A percentile compares a stretch with the other conserved stretches of the same genome.
These are phyloP conservation scores for Rhizoctonia solani DNA, from an alignment of 1,284 basidiomycete genomes.

Conservation along the genomic window DNA sequence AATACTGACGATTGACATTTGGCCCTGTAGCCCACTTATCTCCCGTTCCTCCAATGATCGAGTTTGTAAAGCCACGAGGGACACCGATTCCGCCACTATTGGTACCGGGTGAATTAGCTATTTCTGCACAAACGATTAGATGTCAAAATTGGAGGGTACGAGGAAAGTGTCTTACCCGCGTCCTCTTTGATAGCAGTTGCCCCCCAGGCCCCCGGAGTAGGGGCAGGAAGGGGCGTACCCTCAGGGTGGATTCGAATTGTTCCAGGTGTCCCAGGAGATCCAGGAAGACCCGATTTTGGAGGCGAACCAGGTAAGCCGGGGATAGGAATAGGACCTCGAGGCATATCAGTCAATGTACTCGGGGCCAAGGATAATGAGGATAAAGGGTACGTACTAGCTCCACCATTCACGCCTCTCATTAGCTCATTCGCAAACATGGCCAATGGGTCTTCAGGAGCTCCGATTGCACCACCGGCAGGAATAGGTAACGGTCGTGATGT, in stretches of 20 bases:
- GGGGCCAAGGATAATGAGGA: no score
- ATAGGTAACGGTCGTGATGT: neutral
- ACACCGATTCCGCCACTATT: conserved; percentile 23
- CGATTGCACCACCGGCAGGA: neutral
- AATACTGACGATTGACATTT: neutral
- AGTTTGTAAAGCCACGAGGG: conserved; percentile 12
- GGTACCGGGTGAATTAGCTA: neutral
- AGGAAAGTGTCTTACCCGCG: no score
- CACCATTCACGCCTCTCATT: conserved; percentile 21
- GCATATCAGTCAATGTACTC: no score
- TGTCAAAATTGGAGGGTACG: no score
- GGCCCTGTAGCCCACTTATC: conserved; percentile 11
- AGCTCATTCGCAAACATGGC: conserved; percentile 17
- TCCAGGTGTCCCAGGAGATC: neutral
- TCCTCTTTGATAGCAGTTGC: conserved; percentile 5
- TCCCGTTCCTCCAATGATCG: conserved; percentile 15
- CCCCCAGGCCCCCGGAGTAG: neutral
- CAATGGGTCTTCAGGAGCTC: conserved; percentile 22
- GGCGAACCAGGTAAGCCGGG: no score
- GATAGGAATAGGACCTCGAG: neutral
- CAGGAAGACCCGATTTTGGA: neutral
- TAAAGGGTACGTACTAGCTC: neutral
- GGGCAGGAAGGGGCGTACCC: neutral
- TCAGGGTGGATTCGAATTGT: conserved; percentile 17
- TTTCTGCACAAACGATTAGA: neutral